These are phyloP conservation scores for Aspergillus tamarii DNA, from an alignment of 2,329 filamentous ascomycete species.

Conservation along the genomic window DNA sequence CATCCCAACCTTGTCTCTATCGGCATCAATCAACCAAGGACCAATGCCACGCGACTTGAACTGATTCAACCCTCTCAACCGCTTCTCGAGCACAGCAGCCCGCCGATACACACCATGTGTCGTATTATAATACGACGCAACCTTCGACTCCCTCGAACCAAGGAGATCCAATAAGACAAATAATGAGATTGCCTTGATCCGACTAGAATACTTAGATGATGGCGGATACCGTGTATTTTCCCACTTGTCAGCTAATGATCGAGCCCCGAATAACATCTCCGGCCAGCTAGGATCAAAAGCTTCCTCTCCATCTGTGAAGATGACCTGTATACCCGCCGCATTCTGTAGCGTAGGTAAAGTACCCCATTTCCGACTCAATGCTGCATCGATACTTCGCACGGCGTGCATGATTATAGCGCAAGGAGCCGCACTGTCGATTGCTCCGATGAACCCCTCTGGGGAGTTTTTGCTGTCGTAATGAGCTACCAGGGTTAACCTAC, in stretches of 20 bases:
- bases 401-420: slow-evolving; percentile 91
- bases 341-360: no score
- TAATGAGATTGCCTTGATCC: slow-evolving; percentile 76
- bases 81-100: slow-evolving; percentile 72
- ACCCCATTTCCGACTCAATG: slow-evolving; percentile 80
- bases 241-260: slow-evolving; percentile 80
- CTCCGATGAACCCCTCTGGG: slow-evolving; percentile 85
- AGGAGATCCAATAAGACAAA: slow-evolving; percentile 92
- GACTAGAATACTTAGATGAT: slow-evolving; percentile 72
- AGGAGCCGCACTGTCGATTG: slow-evolving; percentile 87
- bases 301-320: slow-evolving; percentile 91
- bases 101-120: slow-evolving; percentile 90
- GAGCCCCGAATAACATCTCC: slow-evolving; percentile 87
- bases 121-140: slow-evolving; percentile 84
- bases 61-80: slow-evolving; percentile 60
- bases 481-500: slow-evolving; percentile 80
- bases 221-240: slow-evolving; percentile 69
- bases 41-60: neutral
- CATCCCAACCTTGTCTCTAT: slow-evolving; percentile 48
- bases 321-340: slow-evolving; percentile 75
- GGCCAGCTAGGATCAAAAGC: slow-evolving; percentile 61
- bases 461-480: slow-evolving; percentile 86
- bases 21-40: slow-evolving; percentile 68
- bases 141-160: slow-evolving; percentile 65
- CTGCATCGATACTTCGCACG: slow-evolving; percentile 75